Evolutionary conservation across 2,329 filamentous ascomycete genomes (phyloP).

Genomic region (Diaporthe vaccinii): DNA sequence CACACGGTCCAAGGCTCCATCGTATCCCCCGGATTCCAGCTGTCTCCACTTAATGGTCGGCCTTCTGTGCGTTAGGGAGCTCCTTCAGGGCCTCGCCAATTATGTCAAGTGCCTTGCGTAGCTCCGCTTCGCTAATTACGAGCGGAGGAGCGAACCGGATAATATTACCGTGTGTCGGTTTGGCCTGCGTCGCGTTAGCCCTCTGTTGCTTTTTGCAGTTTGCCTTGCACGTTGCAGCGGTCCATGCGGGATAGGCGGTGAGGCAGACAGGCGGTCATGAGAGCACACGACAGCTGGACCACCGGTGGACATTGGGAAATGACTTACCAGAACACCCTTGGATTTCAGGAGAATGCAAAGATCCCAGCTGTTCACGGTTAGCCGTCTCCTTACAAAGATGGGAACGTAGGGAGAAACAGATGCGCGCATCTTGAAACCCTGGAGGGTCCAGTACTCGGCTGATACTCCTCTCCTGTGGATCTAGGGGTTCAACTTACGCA

Average conservation of each 20-base stretch:
- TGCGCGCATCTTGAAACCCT: background rate
- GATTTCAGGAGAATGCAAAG: slow-evolving; percentile 94
- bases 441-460: background rate
- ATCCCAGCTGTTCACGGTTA: slow-evolving; percentile 73
- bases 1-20: slow-evolving; percentile 27
- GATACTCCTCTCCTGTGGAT: background rate
- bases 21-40: slow-evolving; percentile 27
- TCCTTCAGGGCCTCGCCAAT: slow-evolving; percentile 87
- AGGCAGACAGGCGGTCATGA: slow-evolving; percentile 24
- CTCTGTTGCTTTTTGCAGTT: slow-evolving; percentile 27
- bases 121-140: slow-evolving; percentile 91
- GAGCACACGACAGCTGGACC: slow-evolving; percentile 7
- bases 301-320: slow-evolving; percentile 32
- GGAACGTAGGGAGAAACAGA: background rate
- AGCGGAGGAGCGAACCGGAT: slow-evolving; percentile 97
- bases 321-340: slow-evolving; percentile 89
- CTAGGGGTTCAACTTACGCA: slow-evolving; percentile 58
- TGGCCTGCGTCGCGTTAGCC: slow-evolving; percentile 73
- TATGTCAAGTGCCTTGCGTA: slow-evolving; percentile 81
- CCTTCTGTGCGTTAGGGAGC: slow-evolving; percentile 75
- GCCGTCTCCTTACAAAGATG: background rate
- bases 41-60: slow-evolving; percentile 48
- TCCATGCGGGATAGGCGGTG: slow-evolving; percentile 39
- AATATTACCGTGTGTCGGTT: slow-evolving; percentile 98
- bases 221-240: slow-evolving; percentile 35